Conservation (phyloP, 2,329 filamentous ascomycete species). For the Escovopsis weberi region DNA sequence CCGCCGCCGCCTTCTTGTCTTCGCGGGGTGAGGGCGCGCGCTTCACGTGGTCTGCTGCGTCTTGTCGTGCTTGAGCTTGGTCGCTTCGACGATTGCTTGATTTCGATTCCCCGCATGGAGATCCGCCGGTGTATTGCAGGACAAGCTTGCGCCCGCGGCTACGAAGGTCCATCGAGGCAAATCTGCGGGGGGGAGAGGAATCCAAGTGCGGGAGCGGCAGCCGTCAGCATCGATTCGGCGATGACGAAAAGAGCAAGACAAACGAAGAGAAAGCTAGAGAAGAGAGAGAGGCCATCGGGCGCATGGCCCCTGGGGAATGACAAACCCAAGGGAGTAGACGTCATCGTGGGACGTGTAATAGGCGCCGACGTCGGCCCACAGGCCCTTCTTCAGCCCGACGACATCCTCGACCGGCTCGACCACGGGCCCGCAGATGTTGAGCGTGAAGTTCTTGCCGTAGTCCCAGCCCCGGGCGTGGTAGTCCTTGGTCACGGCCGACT, state of each 20-base stretch:
- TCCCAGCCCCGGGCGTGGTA: slow-evolving; percentile 59
- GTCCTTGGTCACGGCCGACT: slow-evolving; percentile 30
- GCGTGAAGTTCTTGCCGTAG: slow-evolving; percentile 66
- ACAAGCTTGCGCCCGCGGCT: slow-evolving; percentile 61
- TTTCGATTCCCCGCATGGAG: slow-evolving; percentile 46
- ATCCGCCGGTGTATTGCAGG: slow-evolving; percentile 63
- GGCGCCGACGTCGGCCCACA: slow-evolving; percentile 63
- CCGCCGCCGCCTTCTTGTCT: not conserved
- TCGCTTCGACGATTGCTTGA: slow-evolving; percentile 15
- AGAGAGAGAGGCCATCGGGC: not conserved
- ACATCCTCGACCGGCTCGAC: slow-evolving; percentile 49
- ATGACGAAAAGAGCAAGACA: too few relatives aligned
- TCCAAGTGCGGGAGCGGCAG: too few relatives aligned
- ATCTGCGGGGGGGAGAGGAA: slow-evolving; percentile 10
- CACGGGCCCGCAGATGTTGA: slow-evolving; percentile 71
- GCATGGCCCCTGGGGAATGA: slow-evolving; percentile 4
- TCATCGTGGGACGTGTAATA: slow-evolving; percentile 55
- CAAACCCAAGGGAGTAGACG: slow-evolving; percentile 62
- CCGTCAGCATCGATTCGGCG: too few relatives aligned
- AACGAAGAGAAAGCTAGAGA: too few relatives aligned
- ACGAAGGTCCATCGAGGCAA: slow-evolving; percentile 35
- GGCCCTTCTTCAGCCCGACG: slow-evolving; percentile 44
- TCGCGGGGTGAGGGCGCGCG: not conserved
- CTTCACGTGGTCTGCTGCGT: slow-evolving; percentile 5
- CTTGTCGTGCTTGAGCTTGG: slow-evolving; percentile 2